Evolutionary conservation across 2,329 filamentous ascomycete species (phyloP).

Genomic region (Domatiomyces globalis): DNA sequence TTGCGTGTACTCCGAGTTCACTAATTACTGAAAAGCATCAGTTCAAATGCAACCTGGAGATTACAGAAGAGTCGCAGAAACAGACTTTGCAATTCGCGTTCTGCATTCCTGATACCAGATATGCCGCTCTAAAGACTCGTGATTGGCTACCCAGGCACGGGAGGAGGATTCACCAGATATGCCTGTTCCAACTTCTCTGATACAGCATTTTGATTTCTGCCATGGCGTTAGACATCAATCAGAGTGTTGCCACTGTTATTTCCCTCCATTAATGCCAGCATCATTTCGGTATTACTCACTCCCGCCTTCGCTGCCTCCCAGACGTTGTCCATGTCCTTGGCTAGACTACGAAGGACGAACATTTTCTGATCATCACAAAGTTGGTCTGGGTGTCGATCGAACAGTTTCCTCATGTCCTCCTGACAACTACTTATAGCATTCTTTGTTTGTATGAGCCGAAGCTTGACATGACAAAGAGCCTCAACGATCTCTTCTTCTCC

Average conservation of each 20-base stretch:
- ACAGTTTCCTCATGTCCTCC: slow-evolving; percentile 9
- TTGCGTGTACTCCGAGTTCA: too few species aligned
- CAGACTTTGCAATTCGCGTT: too few species aligned
- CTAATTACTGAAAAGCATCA: too few species aligned
- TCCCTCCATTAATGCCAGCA: slow-evolving; percentile 3
- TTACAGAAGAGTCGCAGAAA: too few species aligned
- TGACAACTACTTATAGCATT: slow-evolving; percentile 9
- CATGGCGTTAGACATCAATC: too few species aligned
- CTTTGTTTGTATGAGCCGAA: slow-evolving; percentile 5
- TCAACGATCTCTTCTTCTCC: slow-evolving; percentile 1
- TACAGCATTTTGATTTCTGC: too few species aligned
- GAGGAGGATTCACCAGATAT: too few species aligned
- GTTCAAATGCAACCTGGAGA: too few species aligned
- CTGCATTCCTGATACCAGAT: too few species aligned
- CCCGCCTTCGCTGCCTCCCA: slow-evolving; percentile 9
- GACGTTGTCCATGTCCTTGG: slow-evolving; percentile 7
- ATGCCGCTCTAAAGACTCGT: too few species aligned
- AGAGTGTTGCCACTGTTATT: background rate
- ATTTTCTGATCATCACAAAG: slow-evolving; percentile 11
- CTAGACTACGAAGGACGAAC: slow-evolving; percentile 6
- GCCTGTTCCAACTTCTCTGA: too few species aligned
- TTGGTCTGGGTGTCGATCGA: slow-evolving; percentile 5
- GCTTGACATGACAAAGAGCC: slow-evolving; percentile 8
- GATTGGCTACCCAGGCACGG: too few species aligned
- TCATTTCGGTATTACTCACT: slow-evolving; percentile 5